Evolutionary conservation across 768 basidiomycete genomes (phyloP), one percentile per base, ranked within the genome.

Genomic region (Pisolithus marmoratus): DNA sequence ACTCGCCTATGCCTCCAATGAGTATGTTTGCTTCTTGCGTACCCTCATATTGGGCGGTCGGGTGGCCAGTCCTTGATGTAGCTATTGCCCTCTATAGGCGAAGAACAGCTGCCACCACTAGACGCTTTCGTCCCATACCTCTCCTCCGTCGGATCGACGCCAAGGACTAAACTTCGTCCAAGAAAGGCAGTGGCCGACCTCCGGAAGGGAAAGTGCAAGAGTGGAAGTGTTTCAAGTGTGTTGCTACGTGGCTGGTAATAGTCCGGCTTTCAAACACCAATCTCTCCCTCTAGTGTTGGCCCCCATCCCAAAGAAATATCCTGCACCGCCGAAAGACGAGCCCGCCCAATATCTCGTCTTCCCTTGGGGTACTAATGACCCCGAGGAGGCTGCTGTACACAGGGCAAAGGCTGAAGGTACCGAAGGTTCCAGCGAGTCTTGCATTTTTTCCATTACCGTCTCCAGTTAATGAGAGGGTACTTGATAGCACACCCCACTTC

Each of bases 281-380:
- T 24, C 12, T 23, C 8, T 2, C 7, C 27, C 8, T 6, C 20
- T n/a, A 46, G 48, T 51, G 1, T 50, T 46, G 41, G 37, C 49
- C 12, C 51, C 65, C 7, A 17, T 40, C 7, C 52, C 46, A 17
- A 57, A 59, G 58, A 31, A 23, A 14, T 54, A 55, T 1, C 24
- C 51, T 0, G 15, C 57, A 1, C 63, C 67, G 17, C 1, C 27
- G 52, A 2, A 9, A 55, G 3, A 43, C 60, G 17, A 77, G 70
- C 46, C 29, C 17, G 76, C 78, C 0, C 60, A 63, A 1, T 92
- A 93, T 72, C 76, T 83, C 45, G 80, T 94, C 54, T 92, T 85
- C 68, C 63, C 72, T 1, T 92, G 85, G 82, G 92, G 94, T 20
- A 61, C 85, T 54, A 96, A 97, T 54, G 94, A 97, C 61, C 94